Conservation (phyloP, 306 rosid species). For the Sesbania bispinosa region DNA sequence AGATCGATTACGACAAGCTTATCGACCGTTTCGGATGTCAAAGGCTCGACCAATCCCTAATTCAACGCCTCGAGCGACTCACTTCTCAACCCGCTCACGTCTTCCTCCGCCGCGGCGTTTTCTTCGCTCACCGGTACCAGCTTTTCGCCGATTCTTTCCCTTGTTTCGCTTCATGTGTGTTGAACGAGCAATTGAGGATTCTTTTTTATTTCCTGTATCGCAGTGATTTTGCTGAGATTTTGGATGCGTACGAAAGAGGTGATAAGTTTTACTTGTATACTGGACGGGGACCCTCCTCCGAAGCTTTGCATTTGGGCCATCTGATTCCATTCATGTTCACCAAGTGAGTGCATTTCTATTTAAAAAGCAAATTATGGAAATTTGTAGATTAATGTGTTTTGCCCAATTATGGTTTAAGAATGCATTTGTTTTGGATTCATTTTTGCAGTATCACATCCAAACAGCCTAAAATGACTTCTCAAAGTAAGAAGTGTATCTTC, state of each 20-base stretch:
- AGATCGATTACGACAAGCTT: slow-evolving; percentile 88
- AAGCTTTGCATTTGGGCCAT: slow-evolving; percentile 92
- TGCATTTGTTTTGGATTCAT: background rate
- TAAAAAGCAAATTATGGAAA: background rate
- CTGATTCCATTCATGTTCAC: slow-evolving; percentile 92
- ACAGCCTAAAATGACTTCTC: background rate
- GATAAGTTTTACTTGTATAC: slow-evolving; percentile 87
- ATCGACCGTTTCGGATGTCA: slow-evolving; percentile 92
- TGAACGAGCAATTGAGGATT: background rate
- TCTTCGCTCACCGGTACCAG: slow-evolving; percentile 82
- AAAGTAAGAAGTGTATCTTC: too few relatives aligned
- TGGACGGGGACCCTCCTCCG: slow-evolving; percentile 94
- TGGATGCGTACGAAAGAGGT: slow-evolving; percentile 72
- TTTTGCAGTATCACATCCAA: background rate
- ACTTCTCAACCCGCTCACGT: slow-evolving; percentile 74
- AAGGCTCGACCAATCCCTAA: slow-evolving; percentile 51
- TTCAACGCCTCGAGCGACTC: slow-evolving; percentile 62
- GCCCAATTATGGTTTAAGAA: background rate
- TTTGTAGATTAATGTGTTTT: background rate
- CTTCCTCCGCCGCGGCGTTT: slow-evolving; percentile 91
- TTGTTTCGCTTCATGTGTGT: background rate
- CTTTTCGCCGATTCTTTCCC: background rate
- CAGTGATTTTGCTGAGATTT: slow-evolving; percentile 70
- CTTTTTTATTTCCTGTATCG: background rate
- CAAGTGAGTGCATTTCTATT: slow-evolving; percentile 40